These are phyloP conservation scores for Silene conica DNA, from an alignment of 148 eudicot species.

Conservation along the genomic window DNA sequence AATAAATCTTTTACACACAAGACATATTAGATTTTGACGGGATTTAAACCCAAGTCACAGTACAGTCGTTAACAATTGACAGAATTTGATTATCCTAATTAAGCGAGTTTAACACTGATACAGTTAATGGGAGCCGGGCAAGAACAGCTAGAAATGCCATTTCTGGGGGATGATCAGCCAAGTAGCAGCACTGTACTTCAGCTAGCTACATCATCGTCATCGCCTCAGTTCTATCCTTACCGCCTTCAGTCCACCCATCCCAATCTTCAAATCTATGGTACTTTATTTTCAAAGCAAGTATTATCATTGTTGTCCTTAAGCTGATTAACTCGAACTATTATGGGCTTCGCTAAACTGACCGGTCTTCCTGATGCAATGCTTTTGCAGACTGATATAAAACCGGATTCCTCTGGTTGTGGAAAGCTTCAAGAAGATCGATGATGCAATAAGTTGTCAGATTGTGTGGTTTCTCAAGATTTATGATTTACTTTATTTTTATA, in stretches of 20 bases:
- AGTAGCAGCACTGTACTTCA: conserved; percentile 36
- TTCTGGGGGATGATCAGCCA: conserved; percentile 27
- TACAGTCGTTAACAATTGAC: neutral
- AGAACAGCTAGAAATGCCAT: conserved; percentile 25
- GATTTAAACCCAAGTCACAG: too few species aligned
- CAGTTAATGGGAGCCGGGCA: conserved; percentile 33
- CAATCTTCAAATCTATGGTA: conserved; percentile 33
- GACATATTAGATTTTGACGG: too few species aligned
- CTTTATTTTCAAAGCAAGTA: neutral
- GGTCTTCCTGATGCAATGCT: neutral
- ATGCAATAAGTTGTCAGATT: neutral
- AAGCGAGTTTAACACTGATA: neutral
- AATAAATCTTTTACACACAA: too few species aligned
- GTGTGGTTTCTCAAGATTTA: neutral
- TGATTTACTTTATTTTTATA: neutral
- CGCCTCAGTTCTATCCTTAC: conserved; percentile 29
- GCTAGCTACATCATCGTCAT: conserved; percentile 28
- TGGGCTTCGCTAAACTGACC: neutral
- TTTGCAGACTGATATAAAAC: neutral
- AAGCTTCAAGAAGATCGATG: neutral
- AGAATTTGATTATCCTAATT: neutral
- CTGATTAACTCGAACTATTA: neutral
- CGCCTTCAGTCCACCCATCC: conserved; percentile 37
- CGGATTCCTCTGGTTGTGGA: neutral
- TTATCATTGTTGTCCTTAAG: too few species aligned